Conservation (phyloP, 1,139 yeast species). For the Saccharomycopsis hybrid region DNA sequence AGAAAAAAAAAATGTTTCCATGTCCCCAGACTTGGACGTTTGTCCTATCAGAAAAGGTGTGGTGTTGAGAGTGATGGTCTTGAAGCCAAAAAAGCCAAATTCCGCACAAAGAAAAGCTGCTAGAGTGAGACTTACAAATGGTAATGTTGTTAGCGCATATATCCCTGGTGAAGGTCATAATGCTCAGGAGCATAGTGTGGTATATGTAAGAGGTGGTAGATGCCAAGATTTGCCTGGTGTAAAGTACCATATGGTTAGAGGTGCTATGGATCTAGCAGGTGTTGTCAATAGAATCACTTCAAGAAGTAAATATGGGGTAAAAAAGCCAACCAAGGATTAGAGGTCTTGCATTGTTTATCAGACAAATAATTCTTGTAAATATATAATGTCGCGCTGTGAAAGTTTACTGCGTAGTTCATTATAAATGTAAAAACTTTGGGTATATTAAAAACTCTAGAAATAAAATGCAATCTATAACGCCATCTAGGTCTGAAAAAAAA, state of each 20-base stretch:
- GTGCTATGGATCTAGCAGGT: slow-evolving; percentile 89
- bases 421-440: no score
- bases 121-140: slow-evolving; percentile 88
- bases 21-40: slow-evolving; percentile 75
- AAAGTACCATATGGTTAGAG: slow-evolving; percentile 88
- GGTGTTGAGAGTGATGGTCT: slow-evolving; percentile 87
- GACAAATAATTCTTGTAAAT: slow-evolving; percentile 1
- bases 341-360: no score
- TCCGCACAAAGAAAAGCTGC: slow-evolving; percentile 97
- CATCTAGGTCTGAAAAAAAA: no score
- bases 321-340: slow-evolving; percentile 61
- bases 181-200: slow-evolving; percentile 97
- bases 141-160: slow-evolving; percentile 83
- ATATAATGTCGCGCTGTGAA: no score
- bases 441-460: no score
- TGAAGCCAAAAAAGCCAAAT: slow-evolving; percentile 97
- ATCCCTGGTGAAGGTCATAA: slow-evolving; percentile 99
- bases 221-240: slow-evolving; percentile 99
- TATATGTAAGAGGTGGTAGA: slow-evolving; percentile 93
- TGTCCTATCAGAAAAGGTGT: slow-evolving; percentile 91
- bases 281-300: slow-evolving; percentile 90
- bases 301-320: slow-evolving; percentile 90
- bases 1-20: slow-evolving; percentile 43
- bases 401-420: no score
- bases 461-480: no score